These are phyloP conservation scores for Zygosaccharomyces pseudobailii DNA, from an alignment of 1,139 yeast genomes.

Conservation along the genomic window DNA sequence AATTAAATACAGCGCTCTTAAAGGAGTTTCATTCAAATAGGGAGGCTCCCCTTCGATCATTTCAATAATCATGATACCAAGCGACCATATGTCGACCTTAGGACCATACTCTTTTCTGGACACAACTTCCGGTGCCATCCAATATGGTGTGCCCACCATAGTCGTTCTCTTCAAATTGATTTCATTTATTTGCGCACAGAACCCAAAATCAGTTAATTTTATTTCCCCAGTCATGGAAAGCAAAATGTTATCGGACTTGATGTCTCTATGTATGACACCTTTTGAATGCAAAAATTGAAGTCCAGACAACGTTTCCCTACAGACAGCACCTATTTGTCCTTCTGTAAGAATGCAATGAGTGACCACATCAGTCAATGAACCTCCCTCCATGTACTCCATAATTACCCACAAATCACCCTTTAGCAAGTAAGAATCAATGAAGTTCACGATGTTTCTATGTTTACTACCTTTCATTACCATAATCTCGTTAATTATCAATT, in stretches of 20 bases:
- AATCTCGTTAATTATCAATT: constrained; percentile 87
- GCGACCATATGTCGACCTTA: constrained; percentile 94
- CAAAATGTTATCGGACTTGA: constrained; percentile 88
- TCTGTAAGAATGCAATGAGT: constrained; percentile 94
- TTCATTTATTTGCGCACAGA: constrained; percentile 95
- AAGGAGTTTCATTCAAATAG: constrained; percentile 89
- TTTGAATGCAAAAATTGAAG: constrained; percentile 82
- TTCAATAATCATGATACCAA: constrained; percentile 96
- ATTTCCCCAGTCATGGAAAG: constrained; percentile 80
- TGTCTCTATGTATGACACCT: constrained; percentile 95
- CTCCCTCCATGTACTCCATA: constrained; percentile 99
- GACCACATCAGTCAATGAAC: constrained; percentile 90
- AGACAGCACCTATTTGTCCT: constrained; percentile 96
- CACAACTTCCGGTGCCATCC: constrained; percentile 99
- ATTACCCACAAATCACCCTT: constrained; percentile 86
- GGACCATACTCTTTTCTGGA: constrained; percentile 93
- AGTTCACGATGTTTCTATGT: constrained; percentile 89
- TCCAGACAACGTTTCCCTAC: constrained; percentile 85
- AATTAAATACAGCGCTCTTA: constrained; percentile 80
- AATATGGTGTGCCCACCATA: constrained; percentile 99
- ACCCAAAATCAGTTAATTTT: constrained; percentile 74
- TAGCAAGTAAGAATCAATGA: constrained; percentile 74
- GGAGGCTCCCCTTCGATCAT: constrained; percentile 99
- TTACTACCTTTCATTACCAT: constrained; percentile 89
- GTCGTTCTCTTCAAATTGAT: constrained; percentile 83